These are phyloP conservation scores for Odonthalia washingtoniensis DNA, from an alignment of 31 red algal genomes.

Conservation along the genomic window DNA sequence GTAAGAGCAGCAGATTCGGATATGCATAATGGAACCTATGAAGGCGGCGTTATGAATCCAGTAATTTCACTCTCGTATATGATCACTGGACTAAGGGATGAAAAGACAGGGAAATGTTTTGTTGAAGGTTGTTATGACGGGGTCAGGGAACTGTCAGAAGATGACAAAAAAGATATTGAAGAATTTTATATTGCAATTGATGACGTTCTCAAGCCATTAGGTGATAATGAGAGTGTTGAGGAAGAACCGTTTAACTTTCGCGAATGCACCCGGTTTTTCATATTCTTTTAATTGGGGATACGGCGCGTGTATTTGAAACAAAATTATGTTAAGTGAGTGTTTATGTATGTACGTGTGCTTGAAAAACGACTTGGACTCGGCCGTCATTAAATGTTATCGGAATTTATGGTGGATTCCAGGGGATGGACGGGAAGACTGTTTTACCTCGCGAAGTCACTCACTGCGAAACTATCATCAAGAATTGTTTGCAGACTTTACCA, in stretches of 20 bases:
- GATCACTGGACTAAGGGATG: slow-evolving; percentile 45
- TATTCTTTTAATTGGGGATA: too few species aligned
- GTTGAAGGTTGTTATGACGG: slow-evolving; percentile 72
- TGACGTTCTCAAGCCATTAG: slow-evolving; percentile 1
- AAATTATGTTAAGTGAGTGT: neutral
- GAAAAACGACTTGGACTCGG: slow-evolving; percentile 65
- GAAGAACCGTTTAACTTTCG: slow-evolving; percentile 4
- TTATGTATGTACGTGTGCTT: neutral
- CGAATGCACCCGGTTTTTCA: neutral
- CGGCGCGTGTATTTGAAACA: neutral
- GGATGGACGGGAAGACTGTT: slow-evolving; percentile 72
- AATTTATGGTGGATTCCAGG: slow-evolving; percentile 74
- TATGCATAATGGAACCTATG: slow-evolving; percentile 76
- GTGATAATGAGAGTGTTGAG: slow-evolving; percentile 41
- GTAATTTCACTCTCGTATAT: slow-evolving; percentile 55
- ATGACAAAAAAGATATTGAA: slow-evolving; percentile 37
- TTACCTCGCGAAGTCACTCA: slow-evolving; percentile 64
- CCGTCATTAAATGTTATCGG: slow-evolving; percentile 81
- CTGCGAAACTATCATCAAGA: slow-evolving; percentile 69
- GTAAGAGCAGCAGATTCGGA: slow-evolving; percentile 54
- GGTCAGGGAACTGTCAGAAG: slow-evolving; percentile 45
- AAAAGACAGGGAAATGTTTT: slow-evolving; percentile 28
- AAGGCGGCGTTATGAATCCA: slow-evolving; percentile 81
- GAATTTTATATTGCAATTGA: slow-evolving; percentile 17
- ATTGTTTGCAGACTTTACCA: too few species aligned